phyloP scores from a whole-genome alignment of 2,329 filamentous ascomycete species.

The Didymella keratinophila region DNA sequence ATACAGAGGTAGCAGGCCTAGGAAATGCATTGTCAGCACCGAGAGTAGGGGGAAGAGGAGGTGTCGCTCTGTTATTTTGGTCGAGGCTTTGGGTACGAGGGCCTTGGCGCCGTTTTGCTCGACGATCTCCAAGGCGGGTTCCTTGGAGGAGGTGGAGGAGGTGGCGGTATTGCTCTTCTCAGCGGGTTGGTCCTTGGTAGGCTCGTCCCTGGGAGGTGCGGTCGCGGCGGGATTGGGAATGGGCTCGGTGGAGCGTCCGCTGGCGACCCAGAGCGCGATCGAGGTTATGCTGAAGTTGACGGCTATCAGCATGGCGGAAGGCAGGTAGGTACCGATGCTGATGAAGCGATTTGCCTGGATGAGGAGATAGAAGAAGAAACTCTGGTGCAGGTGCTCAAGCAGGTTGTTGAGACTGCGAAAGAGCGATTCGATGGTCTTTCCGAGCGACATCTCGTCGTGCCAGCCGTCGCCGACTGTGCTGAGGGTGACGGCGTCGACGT shows the following conservation, averaged over 20 bases:
- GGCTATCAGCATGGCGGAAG: constrained; percentile 95
- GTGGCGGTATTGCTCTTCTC: constrained; percentile 42
- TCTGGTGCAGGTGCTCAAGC: constrained; percentile 95
- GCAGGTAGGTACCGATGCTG: constrained; percentile 96
- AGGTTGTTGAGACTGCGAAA: constrained; percentile 96
- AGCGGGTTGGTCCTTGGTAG: constrained; percentile 57
- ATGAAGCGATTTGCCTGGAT: constrained; percentile 93
- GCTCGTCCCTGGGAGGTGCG: constrained; percentile 7
- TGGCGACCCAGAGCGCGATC: constrained; percentile 91
- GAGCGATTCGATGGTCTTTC: constrained; percentile 85
- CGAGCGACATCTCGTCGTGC: constrained; percentile 98
- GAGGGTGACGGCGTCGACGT: constrained; percentile 93
- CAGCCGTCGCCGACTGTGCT: constrained; percentile 90
- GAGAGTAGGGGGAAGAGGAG: constrained; percentile 77
- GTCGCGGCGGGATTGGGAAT: constrained; percentile 39
- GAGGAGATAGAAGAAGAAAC: constrained; percentile 98
- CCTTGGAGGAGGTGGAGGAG: constrained; percentile 46
- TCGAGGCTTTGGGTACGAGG: constrained; percentile 50
- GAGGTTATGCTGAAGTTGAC: constrained; percentile 96
- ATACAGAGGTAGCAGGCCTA: constrained; percentile 82
- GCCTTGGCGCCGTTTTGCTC: constrained; percentile 47
- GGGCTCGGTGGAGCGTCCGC: constrained; percentile 61
- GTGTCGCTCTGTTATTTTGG: constrained; percentile 65
- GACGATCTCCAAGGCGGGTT: constrained; percentile 37
- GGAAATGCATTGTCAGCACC: constrained; percentile 75